A percentile compares a stretch with the other conserved stretches of the same genome.
These are phyloP conservation scores for Arctium minus DNA, from an alignment of 129 eudicot species.

Conservation along the genomic window DNA sequence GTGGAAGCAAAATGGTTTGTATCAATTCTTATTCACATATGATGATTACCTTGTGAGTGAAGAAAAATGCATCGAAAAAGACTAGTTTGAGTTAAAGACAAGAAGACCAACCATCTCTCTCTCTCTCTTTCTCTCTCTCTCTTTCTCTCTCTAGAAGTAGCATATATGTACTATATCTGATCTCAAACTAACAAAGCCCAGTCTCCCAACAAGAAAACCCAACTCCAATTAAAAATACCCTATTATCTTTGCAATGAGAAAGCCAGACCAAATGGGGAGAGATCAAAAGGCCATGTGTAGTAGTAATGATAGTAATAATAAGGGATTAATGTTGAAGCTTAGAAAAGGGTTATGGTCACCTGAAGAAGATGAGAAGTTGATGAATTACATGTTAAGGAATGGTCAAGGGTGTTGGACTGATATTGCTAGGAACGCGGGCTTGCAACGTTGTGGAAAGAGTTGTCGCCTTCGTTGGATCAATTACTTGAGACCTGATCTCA, in stretches of 20 bases:
- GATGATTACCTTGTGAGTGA: constrained; percentile 97
- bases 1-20: constrained; percentile 77
- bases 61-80: constrained; percentile 63
- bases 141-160: constrained; percentile 26
- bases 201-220: constrained; percentile 25
- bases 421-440: constrained; percentile 76
- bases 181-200: constrained; percentile 22
- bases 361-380: constrained; percentile 86
- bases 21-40: constrained; percentile 44
- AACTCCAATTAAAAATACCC: not conserved
- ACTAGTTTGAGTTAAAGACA: constrained; percentile 72
- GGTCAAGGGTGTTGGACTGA: constrained; percentile 97
- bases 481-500: constrained; percentile 84
- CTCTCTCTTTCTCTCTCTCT: constrained; percentile 21
- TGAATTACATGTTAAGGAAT: constrained; percentile 72
- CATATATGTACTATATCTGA: constrained; percentile 24
- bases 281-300: constrained; percentile 16
- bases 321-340: constrained; percentile 28
- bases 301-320: constrained; percentile 3
- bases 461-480: constrained; percentile 93
- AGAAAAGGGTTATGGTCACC: constrained; percentile 95
- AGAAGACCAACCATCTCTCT: constrained; percentile 36
- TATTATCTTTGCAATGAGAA: constrained; percentile 45
- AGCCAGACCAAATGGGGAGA: constrained; percentile 47
- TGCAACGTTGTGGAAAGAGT: constrained; percentile 82